A percentile compares a stretch with the other conserved stretches of the same genome.
These are phyloP conservation scores for Eimeria mitis DNA, from an alignment of 169 alveolate species.

Conservation along the genomic window DNA sequence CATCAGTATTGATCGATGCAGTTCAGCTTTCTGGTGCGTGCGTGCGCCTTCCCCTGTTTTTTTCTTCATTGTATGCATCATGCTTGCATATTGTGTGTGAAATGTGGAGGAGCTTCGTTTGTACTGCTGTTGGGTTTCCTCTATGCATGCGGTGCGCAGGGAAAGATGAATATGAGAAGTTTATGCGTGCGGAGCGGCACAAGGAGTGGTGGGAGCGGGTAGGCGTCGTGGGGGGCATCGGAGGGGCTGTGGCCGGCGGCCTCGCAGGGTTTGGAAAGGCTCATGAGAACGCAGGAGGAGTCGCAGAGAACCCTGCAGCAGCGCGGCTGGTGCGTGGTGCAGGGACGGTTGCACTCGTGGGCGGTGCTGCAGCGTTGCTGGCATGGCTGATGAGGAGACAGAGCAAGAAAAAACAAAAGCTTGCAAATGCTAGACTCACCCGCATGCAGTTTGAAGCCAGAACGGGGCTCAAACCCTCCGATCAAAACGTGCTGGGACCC, in stretches of 20 bases:
- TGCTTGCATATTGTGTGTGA: no score
- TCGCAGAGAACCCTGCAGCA: constrained; percentile 24
- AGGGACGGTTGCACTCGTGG: constrained; percentile 31
- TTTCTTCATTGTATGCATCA: not conserved
- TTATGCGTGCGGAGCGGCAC: constrained; percentile 10
- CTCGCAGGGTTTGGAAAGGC: constrained; percentile 47
- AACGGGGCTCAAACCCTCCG: constrained; percentile 45
- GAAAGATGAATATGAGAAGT: constrained; percentile 27
- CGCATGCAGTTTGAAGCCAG: constrained; percentile 66
- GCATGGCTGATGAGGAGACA: constrained; percentile 40
- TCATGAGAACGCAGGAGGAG: constrained; percentile 44
- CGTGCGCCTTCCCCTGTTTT: no score
- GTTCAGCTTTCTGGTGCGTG: no score
- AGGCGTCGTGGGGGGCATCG: constrained; percentile 21
- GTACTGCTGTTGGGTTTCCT: not conserved
- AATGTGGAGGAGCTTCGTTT: no score
- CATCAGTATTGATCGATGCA: no score
- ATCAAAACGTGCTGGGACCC: constrained; percentile 55
- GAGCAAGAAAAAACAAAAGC: constrained; percentile 47
- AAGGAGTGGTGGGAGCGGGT: constrained; percentile 61
- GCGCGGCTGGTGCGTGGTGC: constrained; percentile 43
- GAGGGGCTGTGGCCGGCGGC: constrained; percentile 14
- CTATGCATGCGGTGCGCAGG: not conserved
- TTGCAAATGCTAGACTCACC: constrained; percentile 15
- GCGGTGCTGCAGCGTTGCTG: constrained; percentile 4